These are phyloP conservation scores for Starmera stellimalicola DNA, from an alignment of 1,139 yeast species.

Conservation along the genomic window DNA sequence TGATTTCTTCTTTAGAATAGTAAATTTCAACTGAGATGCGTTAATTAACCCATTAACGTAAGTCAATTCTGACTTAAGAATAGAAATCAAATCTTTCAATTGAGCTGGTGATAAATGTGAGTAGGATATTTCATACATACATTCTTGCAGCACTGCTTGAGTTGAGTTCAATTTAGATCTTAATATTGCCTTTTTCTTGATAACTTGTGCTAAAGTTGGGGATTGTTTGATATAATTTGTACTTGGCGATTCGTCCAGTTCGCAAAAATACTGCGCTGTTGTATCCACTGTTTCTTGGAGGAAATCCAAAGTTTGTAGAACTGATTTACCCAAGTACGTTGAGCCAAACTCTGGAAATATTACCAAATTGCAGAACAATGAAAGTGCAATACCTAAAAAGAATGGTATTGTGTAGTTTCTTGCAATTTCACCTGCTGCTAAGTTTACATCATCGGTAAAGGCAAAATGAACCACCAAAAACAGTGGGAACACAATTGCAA, in stretches of 20 bases:
- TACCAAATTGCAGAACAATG: slow-evolving; percentile 30
- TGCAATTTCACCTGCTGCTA: slow-evolving; percentile 23
- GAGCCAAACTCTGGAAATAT: slow-evolving; percentile 45
- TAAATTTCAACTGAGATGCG: slow-evolving; percentile 37
- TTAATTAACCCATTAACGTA: slow-evolving; percentile 34
- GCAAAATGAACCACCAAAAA: slow-evolving; percentile 40
- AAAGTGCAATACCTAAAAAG: slow-evolving; percentile 33
- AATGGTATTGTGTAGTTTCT: slow-evolving; percentile 32
- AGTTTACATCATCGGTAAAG: slow-evolving; percentile 26
- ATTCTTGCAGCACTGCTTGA: slow-evolving; percentile 32
- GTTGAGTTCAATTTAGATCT: slow-evolving; percentile 26
- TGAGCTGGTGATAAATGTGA: slow-evolving; percentile 36
- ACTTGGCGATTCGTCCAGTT: slow-evolving; percentile 15
- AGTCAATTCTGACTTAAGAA: slow-evolving; percentile 24
- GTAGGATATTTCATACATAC: slow-evolving; percentile 38
- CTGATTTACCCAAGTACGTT: slow-evolving; percentile 34
- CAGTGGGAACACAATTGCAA: slow-evolving; percentile 34
- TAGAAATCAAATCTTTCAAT: slow-evolving; percentile 26
- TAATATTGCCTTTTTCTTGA: slow-evolving; percentile 23
- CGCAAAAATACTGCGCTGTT: slow-evolving; percentile 29
- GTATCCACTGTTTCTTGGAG: slow-evolving; percentile 29
- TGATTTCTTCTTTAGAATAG: slow-evolving; percentile 19
- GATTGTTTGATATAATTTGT: slow-evolving; percentile 16
- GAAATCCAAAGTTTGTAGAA: slow-evolving; percentile 29
- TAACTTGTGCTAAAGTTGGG: slow-evolving; percentile 19